These are phyloP conservation scores for Paecilomyces dactylethromorphus DNA, from an alignment of 2,329 filamentous ascomycete species.

Conservation along the genomic window DNA sequence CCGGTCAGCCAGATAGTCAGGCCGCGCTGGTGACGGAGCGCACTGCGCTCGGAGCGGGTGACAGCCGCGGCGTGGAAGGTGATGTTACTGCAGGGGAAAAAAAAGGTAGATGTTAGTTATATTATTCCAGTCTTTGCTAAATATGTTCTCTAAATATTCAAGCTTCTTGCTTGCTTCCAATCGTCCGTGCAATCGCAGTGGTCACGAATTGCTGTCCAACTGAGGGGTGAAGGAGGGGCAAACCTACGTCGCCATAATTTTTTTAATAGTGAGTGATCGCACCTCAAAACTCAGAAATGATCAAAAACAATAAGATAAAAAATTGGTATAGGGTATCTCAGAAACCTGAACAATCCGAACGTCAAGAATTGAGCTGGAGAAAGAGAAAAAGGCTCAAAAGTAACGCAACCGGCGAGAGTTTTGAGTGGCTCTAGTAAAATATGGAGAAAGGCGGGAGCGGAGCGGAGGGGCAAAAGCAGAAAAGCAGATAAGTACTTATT, in stretches of 20 bases:
- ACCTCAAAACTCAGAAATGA: background rate
- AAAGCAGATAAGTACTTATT: too few species aligned
- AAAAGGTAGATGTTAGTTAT: background rate
- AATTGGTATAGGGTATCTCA: background rate
- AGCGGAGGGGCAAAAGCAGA: constrained; percentile 1
- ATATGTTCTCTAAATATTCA: background rate
- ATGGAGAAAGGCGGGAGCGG: constrained; percentile 1
- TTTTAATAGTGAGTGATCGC: background rate
- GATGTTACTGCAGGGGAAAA: constrained; percentile 32
- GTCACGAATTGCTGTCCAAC: background rate
- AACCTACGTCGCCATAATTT: background rate
- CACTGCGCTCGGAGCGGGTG: constrained; percentile 35
- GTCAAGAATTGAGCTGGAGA: background rate
- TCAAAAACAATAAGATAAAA: background rate
- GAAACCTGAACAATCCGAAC: background rate
- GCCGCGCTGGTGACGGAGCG: constrained; percentile 69
- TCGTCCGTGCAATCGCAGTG: background rate
- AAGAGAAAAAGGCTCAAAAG: background rate
- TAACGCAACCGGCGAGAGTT: background rate
- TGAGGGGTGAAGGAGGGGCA: background rate
- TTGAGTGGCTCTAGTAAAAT: background rate
- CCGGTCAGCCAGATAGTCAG: constrained; percentile 98
- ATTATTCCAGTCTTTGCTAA: background rate
- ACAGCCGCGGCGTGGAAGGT: constrained; percentile 40
- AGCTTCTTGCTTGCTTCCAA: background rate